Conservation (phyloP, 345 rosid genomes). For the Leavenworthia alabamica region DNA sequence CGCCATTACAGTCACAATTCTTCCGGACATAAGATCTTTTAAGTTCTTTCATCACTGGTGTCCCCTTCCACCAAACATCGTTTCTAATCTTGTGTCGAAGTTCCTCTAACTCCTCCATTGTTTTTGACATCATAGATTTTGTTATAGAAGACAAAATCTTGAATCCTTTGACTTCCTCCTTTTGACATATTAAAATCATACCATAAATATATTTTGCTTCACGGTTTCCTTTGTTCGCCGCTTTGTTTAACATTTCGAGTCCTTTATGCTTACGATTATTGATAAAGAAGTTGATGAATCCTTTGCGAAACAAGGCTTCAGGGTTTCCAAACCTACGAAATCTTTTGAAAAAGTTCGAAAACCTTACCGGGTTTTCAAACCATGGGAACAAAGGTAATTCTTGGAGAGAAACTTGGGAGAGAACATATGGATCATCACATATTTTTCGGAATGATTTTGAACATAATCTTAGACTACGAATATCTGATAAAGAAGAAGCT, state of each 20-base stretch:
- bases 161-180: conserved; percentile 12
- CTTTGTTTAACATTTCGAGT: background rate
- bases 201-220: conserved; percentile 22
- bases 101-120: background rate
- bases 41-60: background rate
- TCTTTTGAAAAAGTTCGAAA: background rate
- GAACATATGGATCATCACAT: conserved; percentile 2
- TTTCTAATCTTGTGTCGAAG: background rate
- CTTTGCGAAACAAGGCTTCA: conserved; percentile 12
- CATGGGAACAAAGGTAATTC: background rate
- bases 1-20: conserved; percentile 11
- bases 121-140: conserved; percentile 4
- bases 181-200: conserved; percentile 12
- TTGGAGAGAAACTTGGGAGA: background rate
- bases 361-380: background rate
- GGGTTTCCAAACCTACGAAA: conserved; percentile 16
- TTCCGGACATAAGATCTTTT: background rate
- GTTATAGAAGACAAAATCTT: conserved; percentile 9
- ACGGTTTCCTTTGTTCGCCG: background rate
- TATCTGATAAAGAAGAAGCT: background rate
- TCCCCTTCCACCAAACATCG: background rate
- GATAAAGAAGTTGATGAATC: background rate
- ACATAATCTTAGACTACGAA: background rate
- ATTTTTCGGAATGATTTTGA: background rate
- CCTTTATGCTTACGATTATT: background rate